Conservation (phyloP, 345 rosid genomes). For the Physaria fendleri region DNA sequence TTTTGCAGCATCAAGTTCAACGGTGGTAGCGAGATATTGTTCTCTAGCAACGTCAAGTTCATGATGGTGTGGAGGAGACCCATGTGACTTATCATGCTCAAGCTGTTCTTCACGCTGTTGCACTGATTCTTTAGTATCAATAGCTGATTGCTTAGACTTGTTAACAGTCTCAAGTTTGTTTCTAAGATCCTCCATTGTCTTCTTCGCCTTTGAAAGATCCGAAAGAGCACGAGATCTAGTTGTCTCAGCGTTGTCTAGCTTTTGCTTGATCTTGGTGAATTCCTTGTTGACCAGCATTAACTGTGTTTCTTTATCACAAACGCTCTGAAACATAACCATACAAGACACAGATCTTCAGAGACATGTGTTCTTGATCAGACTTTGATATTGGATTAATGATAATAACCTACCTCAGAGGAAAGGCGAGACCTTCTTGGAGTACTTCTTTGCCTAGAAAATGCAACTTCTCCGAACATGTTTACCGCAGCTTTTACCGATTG, state of each 20-base stretch:
- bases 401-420: conserved; percentile 53
- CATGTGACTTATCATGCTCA: conserved; percentile 46
- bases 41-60: conserved; percentile 57
- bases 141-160: conserved; percentile 38
- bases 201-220: conserved; percentile 52
- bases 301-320: conserved; percentile 56
- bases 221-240: conserved; percentile 37
- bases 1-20: conserved; percentile 54
- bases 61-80: conserved; percentile 31
- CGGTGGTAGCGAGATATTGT: conserved; percentile 40
- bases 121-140: conserved; percentile 42
- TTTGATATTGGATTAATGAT: not conserved
- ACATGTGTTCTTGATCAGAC: not conserved
- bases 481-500: conserved; percentile 96
- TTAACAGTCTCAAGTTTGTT: conserved; percentile 33
- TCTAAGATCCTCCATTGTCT: conserved; percentile 37
- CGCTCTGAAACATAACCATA: conserved; percentile 30
- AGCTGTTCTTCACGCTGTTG: conserved; percentile 49
- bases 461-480: conserved; percentile 75
- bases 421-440: conserved; percentile 35
- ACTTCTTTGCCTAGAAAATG: conserved; percentile 32
- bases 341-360: not conserved
- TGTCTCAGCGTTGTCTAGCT: conserved; percentile 38
- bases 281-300: conserved; percentile 46
- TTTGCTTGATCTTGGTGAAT: conserved; percentile 34